Evolutionary conservation across 2,329 filamentous ascomycete species (phyloP).

Genomic region (Pyricularia sp.): DNA sequence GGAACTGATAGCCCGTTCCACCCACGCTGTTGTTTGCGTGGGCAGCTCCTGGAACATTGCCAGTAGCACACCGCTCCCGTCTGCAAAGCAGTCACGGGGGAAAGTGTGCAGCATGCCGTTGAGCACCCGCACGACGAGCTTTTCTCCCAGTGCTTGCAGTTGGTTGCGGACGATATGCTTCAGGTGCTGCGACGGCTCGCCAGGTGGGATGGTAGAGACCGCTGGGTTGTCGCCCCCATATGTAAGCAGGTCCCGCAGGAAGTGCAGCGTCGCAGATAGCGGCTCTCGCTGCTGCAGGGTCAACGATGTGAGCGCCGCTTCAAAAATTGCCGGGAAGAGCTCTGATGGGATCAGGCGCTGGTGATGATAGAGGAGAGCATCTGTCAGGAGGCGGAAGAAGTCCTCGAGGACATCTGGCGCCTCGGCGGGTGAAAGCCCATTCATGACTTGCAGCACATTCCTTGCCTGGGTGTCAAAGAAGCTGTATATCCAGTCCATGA

Average conservation of each 20-base stretch:
- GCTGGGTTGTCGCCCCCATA: constrained; percentile 70
- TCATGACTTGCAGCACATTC: constrained; percentile 79
- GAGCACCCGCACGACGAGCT: constrained; percentile 75
- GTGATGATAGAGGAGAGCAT: constrained; percentile 87
- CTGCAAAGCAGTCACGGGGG: constrained; percentile 86
- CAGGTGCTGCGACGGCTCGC: constrained; percentile 38
- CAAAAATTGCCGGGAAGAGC: constrained; percentile 70
- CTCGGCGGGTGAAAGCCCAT: constrained; percentile 61
- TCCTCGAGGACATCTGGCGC: constrained; percentile 82
- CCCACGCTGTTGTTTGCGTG: constrained; percentile 65
- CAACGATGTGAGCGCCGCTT: constrained; percentile 75
- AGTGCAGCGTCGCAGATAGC: constrained; percentile 82
- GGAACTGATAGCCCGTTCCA: constrained; percentile 70
- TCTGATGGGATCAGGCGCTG: constrained; percentile 67
- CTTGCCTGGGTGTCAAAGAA: constrained; percentile 93
- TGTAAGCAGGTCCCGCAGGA: constrained; percentile 77
- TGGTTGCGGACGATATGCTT: constrained; percentile 63
- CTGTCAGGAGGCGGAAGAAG: constrained; percentile 86
- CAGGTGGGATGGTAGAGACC: constrained; percentile 42
- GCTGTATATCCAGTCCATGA: constrained; percentile 74
- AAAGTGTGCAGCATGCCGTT: constrained; percentile 99
- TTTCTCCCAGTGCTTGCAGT: constrained; percentile 55
- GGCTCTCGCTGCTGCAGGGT: constrained; percentile 86
- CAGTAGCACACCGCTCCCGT: constrained; percentile 85
- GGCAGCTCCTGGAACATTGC: constrained; percentile 81